Base-by-base conservation (phyloP, 345 rosid genomes). In the Dimocarpus longan region DNA sequence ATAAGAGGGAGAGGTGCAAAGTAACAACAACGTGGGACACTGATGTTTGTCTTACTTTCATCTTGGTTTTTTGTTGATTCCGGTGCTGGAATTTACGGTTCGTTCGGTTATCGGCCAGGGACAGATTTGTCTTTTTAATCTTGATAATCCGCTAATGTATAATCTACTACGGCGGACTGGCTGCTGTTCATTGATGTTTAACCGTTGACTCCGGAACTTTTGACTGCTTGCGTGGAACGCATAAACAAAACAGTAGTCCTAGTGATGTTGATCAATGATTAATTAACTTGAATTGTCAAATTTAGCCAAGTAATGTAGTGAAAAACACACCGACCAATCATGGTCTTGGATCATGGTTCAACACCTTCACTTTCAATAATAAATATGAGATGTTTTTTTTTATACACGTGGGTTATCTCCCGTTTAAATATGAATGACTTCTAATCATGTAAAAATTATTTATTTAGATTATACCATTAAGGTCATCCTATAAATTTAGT, bases 1-100 rank as follows among this genome's bases (percentile, higher is more conserved):
- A 66, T 24, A 56, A 75, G 59, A 40, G 42, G 32, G 75, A 65
- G 77, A 65, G 67, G 21, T 64, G 71, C 62, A 37, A 28, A 26
- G 73, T 12, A 57, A 42, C 28, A n/a, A 65, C 56, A 11, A 70
- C 79, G 82, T 78, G 81, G 83, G 85, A 81, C 80, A 79, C 40
- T 65, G 80, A 79, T 63, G 83, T 16, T 42, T 59, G 81, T 81
- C 76, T 64, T 67, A 50, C 71, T 56, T 71, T 56, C 76, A 18
- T 56, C 71, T 72, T 37, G 80, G 39, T 28, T 19, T 19, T 24
- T 73, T 73, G 48, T 50, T 52, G 37, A 13, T 28, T 42, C 63
- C 71, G 71, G 52, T 22, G 12, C 82, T 13, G 3, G 13, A 26
- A 10, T n/a, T 65, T 12, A 28, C 63, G n/a, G n/a, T 39, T 52